A percentile compares a stretch with the other conserved stretches of the same genome.
phyloP scores from a whole-genome alignment of 805 yeast genomes.

The Scheffersomyces stipitis region DNA sequence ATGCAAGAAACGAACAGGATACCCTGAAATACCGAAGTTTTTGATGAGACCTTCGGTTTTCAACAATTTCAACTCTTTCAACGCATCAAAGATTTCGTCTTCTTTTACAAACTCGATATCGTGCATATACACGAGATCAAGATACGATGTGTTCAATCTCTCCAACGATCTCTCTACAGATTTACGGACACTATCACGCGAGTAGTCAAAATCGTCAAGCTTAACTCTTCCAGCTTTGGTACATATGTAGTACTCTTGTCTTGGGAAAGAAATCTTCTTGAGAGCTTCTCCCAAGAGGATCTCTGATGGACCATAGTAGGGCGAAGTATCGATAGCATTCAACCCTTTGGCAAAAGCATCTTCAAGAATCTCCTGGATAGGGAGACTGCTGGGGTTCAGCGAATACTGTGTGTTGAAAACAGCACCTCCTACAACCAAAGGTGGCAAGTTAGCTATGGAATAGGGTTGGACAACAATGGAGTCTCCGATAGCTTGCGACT shows the following conservation, averaged over 20 bases:
- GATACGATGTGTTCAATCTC: constrained; percentile 63
- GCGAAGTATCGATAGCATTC: constrained; percentile 85
- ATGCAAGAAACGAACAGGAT: constrained; percentile 72
- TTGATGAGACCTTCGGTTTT: constrained; percentile 63
- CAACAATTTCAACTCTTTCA: constrained; percentile 56
- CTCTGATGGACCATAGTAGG: constrained; percentile 91
- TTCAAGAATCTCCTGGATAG: constrained; percentile 55
- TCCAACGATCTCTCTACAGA: constrained; percentile 68
- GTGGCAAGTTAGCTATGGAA: constrained; percentile 43
- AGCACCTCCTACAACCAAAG: constrained; percentile 83
- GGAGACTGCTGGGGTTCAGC: constrained; percentile 60
- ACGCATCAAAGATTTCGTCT: constrained; percentile 57
- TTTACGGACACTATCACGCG: constrained; percentile 54
- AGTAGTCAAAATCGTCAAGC: constrained; percentile 72
- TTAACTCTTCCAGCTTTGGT: constrained; percentile 84
- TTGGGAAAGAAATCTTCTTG: constrained; percentile 31
- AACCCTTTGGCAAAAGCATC: constrained; percentile 67
- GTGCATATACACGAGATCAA: constrained; percentile 84
- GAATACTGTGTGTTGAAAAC: constrained; percentile 81
- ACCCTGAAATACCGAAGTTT: constrained; percentile 81
- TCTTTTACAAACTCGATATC: constrained; percentile 80
- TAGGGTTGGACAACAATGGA: constrained; percentile 17
- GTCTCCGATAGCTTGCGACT: constrained; percentile 22
- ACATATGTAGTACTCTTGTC: constrained; percentile 68
- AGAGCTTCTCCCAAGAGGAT: constrained; percentile 68